Evolutionary conservation across 257 asterid species (phyloP), one percentile per base, ranked within the genome.

Genomic region (Orobanche coerulescens): DNA sequence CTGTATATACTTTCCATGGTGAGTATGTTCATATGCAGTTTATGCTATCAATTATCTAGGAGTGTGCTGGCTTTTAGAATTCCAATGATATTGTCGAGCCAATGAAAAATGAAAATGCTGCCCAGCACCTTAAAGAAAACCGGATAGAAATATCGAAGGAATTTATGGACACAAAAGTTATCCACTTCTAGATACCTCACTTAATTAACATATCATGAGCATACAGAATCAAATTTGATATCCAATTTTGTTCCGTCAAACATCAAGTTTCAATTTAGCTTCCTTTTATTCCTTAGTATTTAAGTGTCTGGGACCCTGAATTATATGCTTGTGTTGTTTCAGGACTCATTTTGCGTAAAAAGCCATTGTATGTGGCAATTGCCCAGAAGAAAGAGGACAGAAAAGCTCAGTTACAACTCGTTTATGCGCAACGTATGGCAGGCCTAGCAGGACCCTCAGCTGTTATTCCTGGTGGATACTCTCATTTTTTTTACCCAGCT

Each of bases 321-420:
- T 12, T 18, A 43, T 5, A 10, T 40, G 37, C 23, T 14, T 40
- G 1, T 72, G 65, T 39, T 59, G 24, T 57, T 67, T 39, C 84
- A 90, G 97, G 96, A 23, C 66, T 50, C 36, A 81, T 85, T 87
- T 65, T 83, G 73, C 83, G 78, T 48, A 68, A 75, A 70, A 90
- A 90, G 82, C 91, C 96, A 18, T 59, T 90, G 60, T 87, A 83
- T 52, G 94, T 80, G 31, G 80, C 94, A 14, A 73, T 85, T 74
- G 97, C 97, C 58, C 97, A 87, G 78, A 83, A 83, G 71, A 90
- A 90, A 82, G 95, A 81, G 73, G 96, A 90, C 51, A 80, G 96
- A 43, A 84, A 68, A 73, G 82, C 88, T 7, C 85, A 79, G 73
- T 58, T 90, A 62, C 95, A 81, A 58, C 56, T 78, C 4, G 74